Base-by-base conservation (phyloP, 306 rosid species). In the Notholithocarpus densiflorus region DNA sequence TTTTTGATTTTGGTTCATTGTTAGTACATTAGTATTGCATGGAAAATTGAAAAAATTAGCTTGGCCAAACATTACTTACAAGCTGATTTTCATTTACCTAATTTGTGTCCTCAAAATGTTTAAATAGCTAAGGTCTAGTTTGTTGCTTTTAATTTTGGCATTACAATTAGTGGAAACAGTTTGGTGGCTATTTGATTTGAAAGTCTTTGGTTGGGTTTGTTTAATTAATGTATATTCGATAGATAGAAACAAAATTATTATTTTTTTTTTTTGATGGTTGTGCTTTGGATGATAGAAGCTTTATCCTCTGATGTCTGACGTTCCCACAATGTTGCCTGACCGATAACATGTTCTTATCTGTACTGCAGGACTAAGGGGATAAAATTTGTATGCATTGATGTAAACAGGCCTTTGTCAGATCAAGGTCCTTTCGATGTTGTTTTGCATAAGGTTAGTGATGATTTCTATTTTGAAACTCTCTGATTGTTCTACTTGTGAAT, bases 401-500 rank as follows among this genome's bases (percentile, higher is more conserved):
- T 68, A 68, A 68, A 68, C 17, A 68, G 72, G 72, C 72, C 72
- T n/a, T 45, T 68, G 52, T 68, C 52, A 34, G 72, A 68, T 19
- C 72, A 68, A 34, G 72, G 72, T 68, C 72, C 72, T 32, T 68
- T 68, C 5, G 72, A 68, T 34, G 27, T 68, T 68, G 72, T 68
- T 34, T 68, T 68, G 72, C 72, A 68, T 34, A 68, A 68, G 72
- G 72, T 68, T 68, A 34, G 72, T 19, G 27, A 68, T 68, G 52
- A 34, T 68, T 68, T 68, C 24, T 68, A 32, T 14, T 26, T 48
- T 48, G 53, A 48, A 17, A 26, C 21, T 4, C 23, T 66, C 72
- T 19, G 12, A 12, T 68, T 34, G 5, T 68, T 34, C 17, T 1
- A 68, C 24, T 68, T 68, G 5, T 37, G 13, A 18, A 34, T 32